Percentiles rank a stretch among this genome's conserved stretches.
Conservation (phyloP, 2,329 filamentous ascomycete species). For the Cadophora sp. region DNA sequence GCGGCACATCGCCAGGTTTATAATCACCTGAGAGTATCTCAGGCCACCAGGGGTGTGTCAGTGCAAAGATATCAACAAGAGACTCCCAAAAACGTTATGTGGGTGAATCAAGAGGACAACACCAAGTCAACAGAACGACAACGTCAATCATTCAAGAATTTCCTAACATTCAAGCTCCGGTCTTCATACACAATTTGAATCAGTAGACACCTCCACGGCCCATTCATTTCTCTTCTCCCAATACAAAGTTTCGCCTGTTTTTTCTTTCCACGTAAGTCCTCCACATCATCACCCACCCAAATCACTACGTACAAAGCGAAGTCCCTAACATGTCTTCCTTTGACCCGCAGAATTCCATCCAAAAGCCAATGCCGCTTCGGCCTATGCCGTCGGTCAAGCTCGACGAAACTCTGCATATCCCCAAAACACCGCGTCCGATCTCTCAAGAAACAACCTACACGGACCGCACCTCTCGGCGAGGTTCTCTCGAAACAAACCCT, state of each 20-base stretch:
- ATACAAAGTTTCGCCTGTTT: background rate
- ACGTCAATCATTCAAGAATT: too few relatives aligned
- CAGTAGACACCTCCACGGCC: background rate
- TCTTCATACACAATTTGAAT: background rate
- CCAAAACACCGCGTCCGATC: background rate
- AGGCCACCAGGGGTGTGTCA: too few relatives aligned
- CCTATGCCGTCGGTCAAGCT: background rate
- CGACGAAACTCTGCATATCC: background rate
- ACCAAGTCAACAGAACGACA: too few relatives aligned
- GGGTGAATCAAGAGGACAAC: too few relatives aligned
- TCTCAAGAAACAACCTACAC: conserved; percentile 14
- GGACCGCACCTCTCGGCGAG: conserved; percentile 3
- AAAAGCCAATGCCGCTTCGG: background rate
- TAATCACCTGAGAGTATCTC: too few relatives aligned
- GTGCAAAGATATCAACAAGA: too few relatives aligned
- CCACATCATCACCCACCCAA: background rate
- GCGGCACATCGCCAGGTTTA: too few relatives aligned
- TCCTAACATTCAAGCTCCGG: too few relatives aligned
- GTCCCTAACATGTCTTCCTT: conserved; percentile 4
- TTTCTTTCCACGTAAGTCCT: background rate
- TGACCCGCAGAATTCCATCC: background rate
- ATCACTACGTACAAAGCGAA: background rate
- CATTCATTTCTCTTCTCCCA: background rate
- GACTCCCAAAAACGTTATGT: too few relatives aligned
- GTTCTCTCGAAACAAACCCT: conserved; percentile 8